Evolutionary conservation across 306 rosid genomes (phyloP).

Genomic region (Gastrolobium villosum): DNA sequence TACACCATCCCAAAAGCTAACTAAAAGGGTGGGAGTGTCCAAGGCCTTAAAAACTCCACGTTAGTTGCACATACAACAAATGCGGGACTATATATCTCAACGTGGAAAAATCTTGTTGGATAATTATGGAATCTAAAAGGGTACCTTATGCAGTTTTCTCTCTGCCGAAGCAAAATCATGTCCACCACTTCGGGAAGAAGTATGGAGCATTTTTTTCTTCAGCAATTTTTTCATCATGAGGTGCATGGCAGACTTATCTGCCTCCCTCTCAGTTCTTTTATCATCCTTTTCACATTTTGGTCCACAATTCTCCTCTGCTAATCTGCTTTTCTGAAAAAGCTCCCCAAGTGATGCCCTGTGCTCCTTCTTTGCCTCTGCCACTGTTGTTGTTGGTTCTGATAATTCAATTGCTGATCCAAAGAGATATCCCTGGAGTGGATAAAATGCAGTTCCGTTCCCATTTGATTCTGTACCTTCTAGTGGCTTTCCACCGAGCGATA

Average conservation of each 20-base stretch:
- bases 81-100: no score
- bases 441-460: constrained; percentile 60
- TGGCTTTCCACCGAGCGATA: constrained; percentile 75
- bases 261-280: constrained; percentile 59
- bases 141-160: constrained; percentile 80
- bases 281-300: constrained; percentile 64
- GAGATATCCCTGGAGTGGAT: constrained; percentile 88
- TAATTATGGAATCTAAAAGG: neutral
- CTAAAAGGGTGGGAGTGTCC: no score
- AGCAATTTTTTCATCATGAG: constrained; percentile 79
- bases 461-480: constrained; percentile 60
- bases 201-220: constrained; percentile 69
- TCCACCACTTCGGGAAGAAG: constrained; percentile 62
- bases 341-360: constrained; percentile 85
- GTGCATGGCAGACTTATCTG: constrained; percentile 73
- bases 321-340: constrained; percentile 78
- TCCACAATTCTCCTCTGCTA: constrained; percentile 67
- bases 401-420: constrained; percentile 79
- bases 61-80: no score
- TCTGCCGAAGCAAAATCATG: constrained; percentile 74
- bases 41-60: no score
- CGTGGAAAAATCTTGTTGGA: no score
- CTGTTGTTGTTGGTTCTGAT: constrained; percentile 68
- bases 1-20: no score
- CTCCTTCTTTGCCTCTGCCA: constrained; percentile 71